Evolutionary conservation across 169 alveolate species (phyloP).

Genomic region (Plasmodium falciparum): DNA sequence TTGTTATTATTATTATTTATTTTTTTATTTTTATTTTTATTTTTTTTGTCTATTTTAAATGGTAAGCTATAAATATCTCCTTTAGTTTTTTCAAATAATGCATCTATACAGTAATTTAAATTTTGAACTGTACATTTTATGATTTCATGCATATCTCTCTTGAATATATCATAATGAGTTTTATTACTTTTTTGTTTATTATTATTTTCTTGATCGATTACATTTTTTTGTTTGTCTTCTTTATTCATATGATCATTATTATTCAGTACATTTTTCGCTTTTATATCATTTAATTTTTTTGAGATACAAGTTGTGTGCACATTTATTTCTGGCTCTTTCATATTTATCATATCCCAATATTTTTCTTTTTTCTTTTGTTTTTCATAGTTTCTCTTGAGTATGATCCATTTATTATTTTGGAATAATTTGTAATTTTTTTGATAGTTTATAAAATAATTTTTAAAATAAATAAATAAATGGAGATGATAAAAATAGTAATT

Average conservation of each 20-base stretch:
- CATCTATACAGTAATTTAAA: conserved; percentile 35
- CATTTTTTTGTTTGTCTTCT: not conserved
- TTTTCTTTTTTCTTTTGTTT: not conserved
- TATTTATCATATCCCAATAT: not conserved
- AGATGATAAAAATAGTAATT: conserved; percentile 57
- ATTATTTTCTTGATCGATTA: not conserved
- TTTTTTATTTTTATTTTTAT: not conserved
- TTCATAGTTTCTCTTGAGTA: conserved; percentile 1
- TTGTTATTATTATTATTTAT: not conserved
- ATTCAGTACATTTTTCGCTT: not conserved
- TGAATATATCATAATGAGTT: not conserved
- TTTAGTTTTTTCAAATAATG: conserved; percentile 47
- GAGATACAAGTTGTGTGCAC: too few species aligned
- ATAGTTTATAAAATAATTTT: conserved; percentile 13
- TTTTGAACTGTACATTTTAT: conserved; percentile 35
- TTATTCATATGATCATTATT: not conserved
- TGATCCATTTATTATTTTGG: conserved; percentile 18
- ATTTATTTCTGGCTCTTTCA: not conserved
- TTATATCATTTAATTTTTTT: too few species aligned
- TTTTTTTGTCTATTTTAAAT: not conserved
- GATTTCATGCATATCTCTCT: conserved; percentile 19
- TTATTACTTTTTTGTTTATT: not conserved
- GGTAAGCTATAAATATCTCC: conserved; percentile 67
- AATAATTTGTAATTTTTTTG: conserved; percentile 13
- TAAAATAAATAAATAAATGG: conserved; percentile 47